Percentiles rank a stretch among this genome's conserved stretches.
Conservation (phyloP, 2,329 filamentous ascomycete species). For the Aspergillus novofumigatus region DNA sequence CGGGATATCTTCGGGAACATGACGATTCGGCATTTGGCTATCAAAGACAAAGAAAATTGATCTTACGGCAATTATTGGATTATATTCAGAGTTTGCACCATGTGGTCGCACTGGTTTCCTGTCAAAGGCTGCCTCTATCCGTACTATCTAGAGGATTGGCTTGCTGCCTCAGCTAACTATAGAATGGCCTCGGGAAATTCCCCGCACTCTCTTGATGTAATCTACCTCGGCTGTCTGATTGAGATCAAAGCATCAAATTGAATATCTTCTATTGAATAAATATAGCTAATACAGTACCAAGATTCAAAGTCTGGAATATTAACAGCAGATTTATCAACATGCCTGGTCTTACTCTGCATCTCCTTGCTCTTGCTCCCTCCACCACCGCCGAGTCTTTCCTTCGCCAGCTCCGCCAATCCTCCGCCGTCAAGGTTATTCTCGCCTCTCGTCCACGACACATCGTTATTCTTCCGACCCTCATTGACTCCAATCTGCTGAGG, state of each 20-base stretch:
- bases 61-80: background rate
- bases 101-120: no score
- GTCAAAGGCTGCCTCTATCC: no score
- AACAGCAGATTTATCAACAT: conserved; percentile 13
- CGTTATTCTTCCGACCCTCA: conserved; percentile 31
- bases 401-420: conserved; percentile 20
- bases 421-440: conserved; percentile 26
- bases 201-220: background rate
- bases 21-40: background rate
- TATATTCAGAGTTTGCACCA: no score
- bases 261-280: no score
- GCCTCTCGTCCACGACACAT: conserved; percentile 34
- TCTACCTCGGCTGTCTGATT: background rate
- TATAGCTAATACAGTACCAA: background rate
- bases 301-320: no score
- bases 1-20: background rate
- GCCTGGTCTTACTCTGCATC: conserved; percentile 35
- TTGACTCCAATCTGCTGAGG: conserved; percentile 28
- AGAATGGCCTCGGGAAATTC: background rate
- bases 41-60: background rate
- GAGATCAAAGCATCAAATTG: background rate
- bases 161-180: no score
- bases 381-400: conserved; percentile 25
- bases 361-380: conserved; percentile 24
- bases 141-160: no score